phyloP scores from a whole-genome alignment of 2,329 filamentous ascomycete species.

The Aspergillus sp. region DNA sequence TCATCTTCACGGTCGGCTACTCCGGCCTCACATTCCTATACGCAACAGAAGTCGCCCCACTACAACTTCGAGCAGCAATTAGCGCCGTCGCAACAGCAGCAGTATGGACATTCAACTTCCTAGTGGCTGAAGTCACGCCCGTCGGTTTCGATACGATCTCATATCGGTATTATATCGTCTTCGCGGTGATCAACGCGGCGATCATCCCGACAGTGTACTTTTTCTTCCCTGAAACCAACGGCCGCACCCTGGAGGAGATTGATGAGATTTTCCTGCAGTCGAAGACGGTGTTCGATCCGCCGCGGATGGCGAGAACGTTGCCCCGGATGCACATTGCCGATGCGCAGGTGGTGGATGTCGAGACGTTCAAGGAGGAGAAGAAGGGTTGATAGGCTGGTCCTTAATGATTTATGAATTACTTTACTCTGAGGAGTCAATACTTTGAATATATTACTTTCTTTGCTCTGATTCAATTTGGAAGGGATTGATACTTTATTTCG shows the following conservation, averaged over 20 bases:
- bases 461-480: too few species aligned
- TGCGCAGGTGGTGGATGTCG: background rate
- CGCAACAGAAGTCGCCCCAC: conserved; percentile 52
- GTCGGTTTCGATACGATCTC: conserved; percentile 41
- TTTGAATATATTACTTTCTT: too few species aligned
- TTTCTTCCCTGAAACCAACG: conserved; percentile 37
- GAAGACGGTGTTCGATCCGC: conserved; percentile 23
- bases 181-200: conserved; percentile 35
- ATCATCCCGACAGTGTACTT: conserved; percentile 31
- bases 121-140: conserved; percentile 33
- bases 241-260: conserved; percentile 34
- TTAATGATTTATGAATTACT: too few species aligned
- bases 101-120: conserved; percentile 36
- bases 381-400: too few species aligned
- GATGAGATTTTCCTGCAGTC: conserved; percentile 34
- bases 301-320: conserved; percentile 14
- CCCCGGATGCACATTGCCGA: conserved; percentile 12
- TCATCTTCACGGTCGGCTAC: conserved; percentile 57
- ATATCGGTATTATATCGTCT: conserved; percentile 43
- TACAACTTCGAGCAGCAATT: conserved; percentile 44
- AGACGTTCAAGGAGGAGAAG: background rate
- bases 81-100: conserved; percentile 50
- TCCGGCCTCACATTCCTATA: conserved; percentile 58
- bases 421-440: too few species aligned
- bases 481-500: too few species aligned